A percentile compares a stretch with the other conserved stretches of the same genome.
phyloP scores from a whole-genome alignment of 176 grass and related monocot species.

The Carex cristatella region DNA sequence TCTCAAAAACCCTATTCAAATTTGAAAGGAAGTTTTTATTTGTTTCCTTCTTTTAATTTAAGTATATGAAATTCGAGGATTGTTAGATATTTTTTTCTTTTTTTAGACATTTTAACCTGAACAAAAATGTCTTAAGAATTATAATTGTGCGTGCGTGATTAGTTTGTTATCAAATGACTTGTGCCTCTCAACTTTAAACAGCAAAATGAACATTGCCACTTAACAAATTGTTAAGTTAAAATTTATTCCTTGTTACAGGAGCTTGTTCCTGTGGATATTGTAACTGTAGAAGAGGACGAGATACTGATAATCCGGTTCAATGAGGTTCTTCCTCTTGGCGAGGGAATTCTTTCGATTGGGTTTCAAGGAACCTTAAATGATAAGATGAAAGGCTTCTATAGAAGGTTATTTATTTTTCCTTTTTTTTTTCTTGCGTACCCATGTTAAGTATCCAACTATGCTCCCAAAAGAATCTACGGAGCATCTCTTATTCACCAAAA shows the following conservation, averaged over 20 bases:
- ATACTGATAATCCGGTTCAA: conserved; percentile 67
- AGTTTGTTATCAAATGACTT: background rate
- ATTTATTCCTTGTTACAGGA: conserved; percentile 38
- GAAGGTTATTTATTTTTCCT: conserved; percentile 45
- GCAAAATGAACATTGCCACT: background rate
- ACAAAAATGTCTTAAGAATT: background rate
- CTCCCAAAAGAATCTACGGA: background rate
- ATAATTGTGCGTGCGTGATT: background rate
- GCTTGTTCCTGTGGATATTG: conserved; percentile 47
- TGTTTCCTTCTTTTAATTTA: background rate
- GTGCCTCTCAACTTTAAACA: background rate
- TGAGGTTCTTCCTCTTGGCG: conserved; percentile 55
- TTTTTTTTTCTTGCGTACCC: background rate
- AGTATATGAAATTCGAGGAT: background rate
- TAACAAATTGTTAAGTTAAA: background rate
- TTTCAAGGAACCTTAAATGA: conserved; percentile 76
- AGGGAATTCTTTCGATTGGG: conserved; percentile 49
- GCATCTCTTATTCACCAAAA: background rate
- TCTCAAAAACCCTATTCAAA: background rate
- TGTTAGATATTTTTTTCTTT: background rate
- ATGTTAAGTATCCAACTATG: background rate
- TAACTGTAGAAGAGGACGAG: conserved; percentile 59
- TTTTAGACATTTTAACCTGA: background rate
- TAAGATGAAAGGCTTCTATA: conserved; percentile 96
- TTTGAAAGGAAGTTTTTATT: background rate